Evolutionary conservation across 1,284 basidiomycete species (phyloP).

Genomic region (Papiliotrema terrestris): DNA sequence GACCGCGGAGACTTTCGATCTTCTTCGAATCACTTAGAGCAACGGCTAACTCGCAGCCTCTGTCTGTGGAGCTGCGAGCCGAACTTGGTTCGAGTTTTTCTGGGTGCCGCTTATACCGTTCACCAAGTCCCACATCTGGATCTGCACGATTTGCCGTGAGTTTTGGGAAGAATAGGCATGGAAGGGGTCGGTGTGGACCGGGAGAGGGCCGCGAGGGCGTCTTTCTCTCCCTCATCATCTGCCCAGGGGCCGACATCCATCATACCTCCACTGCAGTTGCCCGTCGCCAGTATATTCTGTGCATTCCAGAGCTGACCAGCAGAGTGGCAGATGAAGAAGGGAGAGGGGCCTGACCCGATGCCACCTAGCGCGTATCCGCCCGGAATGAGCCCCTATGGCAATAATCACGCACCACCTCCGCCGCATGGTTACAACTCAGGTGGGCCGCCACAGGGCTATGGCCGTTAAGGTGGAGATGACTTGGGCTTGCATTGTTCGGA

Average conservation of each 20-base stretch:
- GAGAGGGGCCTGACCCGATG: constrained; percentile 34
- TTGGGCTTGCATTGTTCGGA: no score
- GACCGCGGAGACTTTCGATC: no score
- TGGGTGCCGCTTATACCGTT: constrained; percentile 46
- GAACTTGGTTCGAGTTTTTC: constrained; percentile 46
- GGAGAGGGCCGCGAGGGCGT: no score
- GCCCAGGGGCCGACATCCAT: no score
- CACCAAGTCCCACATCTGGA: constrained; percentile 36
- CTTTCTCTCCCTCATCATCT: no score
- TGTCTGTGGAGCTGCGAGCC: constrained; percentile 25
- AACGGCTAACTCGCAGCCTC: constrained; percentile 8
- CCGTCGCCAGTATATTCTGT: no score
- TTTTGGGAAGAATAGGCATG: not conserved
- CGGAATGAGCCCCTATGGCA: constrained; percentile 6
- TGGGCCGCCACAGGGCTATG: not conserved
- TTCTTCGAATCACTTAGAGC: not conserved
- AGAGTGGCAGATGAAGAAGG: constrained; percentile 38
- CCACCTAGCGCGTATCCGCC: constrained; percentile 19
- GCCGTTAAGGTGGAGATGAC: not conserved
- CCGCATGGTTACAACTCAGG: not conserved
- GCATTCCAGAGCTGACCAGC: not conserved
- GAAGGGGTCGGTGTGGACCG: not conserved
- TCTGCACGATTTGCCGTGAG: constrained; percentile 44
- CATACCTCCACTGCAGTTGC: no score
- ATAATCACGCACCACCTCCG: constrained; percentile 2